Evolutionary conservation across 495 filamentous ascomycete species (phyloP).

Genomic region (Podospora didyma): DNA sequence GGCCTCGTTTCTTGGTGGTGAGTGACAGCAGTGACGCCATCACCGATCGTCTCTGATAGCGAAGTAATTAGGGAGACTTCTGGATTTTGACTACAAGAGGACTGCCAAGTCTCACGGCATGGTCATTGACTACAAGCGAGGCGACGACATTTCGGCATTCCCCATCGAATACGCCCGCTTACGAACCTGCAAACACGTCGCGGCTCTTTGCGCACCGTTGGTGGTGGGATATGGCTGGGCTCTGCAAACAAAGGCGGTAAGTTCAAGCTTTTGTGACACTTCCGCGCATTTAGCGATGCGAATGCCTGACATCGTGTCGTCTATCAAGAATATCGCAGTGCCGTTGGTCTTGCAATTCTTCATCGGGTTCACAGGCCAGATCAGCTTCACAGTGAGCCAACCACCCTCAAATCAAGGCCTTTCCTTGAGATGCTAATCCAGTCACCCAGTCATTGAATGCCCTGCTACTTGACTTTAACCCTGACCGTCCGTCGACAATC

Average conservation of each 20-base stretch:
- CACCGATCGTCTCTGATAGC: neutral
- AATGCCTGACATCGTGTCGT: neutral
- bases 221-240: constrained; percentile 8
- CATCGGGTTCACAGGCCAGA: constrained; percentile 6
- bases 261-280: neutral
- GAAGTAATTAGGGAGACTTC: neutral
- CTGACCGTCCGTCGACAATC: constrained; percentile 1
- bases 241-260: neutral
- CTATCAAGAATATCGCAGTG: constrained; percentile 5
- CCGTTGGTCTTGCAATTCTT: constrained; percentile 13
- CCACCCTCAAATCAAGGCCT: neutral
- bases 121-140: neutral
- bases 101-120: neutral
- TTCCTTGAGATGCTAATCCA: neutral
- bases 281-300: neutral
- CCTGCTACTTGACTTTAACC: constrained; percentile 10
- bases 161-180: constrained; percentile 11
- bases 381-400: constrained; percentile 7
- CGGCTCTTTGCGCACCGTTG: constrained; percentile 1
- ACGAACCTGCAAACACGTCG: neutral
- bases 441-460: neutral
- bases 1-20: neutral
- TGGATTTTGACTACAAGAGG: constrained; percentile 5
- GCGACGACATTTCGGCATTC: constrained; percentile 1
- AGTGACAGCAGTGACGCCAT: neutral